These are phyloP conservation scores for Ganoderma boninense DNA, from an alignment of 1,284 basidiomycete species.

Conservation along the genomic window DNA sequence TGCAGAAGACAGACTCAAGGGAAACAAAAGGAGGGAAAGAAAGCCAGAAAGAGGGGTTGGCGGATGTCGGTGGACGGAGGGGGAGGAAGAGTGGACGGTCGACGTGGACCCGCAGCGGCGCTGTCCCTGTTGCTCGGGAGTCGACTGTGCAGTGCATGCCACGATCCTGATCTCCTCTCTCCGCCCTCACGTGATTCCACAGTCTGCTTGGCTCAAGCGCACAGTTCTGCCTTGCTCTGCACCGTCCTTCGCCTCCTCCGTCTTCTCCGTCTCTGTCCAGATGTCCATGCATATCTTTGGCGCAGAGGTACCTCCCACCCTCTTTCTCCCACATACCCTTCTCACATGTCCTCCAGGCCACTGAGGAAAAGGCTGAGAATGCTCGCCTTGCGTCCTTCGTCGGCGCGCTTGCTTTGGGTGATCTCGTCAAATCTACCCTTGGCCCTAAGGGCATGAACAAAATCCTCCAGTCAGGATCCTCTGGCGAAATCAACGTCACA, in stretches of 20 bases:
- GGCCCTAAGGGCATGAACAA: slow-evolving; percentile 99
- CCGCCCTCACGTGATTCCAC: too few relatives aligned
- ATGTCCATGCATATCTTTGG: slow-evolving; percentile 59
- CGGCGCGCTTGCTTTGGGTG: slow-evolving; percentile 95
- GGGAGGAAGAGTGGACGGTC: slow-evolving; percentile 7
- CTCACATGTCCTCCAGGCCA: slow-evolving; percentile 65
- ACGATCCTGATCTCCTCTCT: too few relatives aligned
- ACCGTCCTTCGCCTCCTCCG: not conserved
- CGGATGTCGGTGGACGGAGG: slow-evolving; percentile 7
- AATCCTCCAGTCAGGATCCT: slow-evolving; percentile 91
- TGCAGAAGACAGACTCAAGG: not conserved
- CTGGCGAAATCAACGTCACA: slow-evolving; percentile 96
- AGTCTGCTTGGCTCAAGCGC: too few relatives aligned
- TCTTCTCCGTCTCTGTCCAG: slow-evolving; percentile 6
- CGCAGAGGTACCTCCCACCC: slow-evolving; percentile 45
- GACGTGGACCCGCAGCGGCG: slow-evolving; percentile 20
- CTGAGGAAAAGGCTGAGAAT: slow-evolving; percentile 98
- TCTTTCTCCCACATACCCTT: not conserved
- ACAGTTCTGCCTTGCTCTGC: too few relatives aligned
- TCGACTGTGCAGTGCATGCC: not conserved
- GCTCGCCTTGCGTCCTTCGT: slow-evolving; percentile 98
- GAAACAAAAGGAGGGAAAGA: slow-evolving; percentile 19
- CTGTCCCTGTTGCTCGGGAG: not conserved
- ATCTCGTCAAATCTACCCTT: slow-evolving; percentile 97
- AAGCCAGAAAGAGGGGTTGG: slow-evolving; percentile 15